Base-by-base conservation (phyloP, 2,329 filamentous ascomycete species). In the Ceratocystis huliohia region DNA sequence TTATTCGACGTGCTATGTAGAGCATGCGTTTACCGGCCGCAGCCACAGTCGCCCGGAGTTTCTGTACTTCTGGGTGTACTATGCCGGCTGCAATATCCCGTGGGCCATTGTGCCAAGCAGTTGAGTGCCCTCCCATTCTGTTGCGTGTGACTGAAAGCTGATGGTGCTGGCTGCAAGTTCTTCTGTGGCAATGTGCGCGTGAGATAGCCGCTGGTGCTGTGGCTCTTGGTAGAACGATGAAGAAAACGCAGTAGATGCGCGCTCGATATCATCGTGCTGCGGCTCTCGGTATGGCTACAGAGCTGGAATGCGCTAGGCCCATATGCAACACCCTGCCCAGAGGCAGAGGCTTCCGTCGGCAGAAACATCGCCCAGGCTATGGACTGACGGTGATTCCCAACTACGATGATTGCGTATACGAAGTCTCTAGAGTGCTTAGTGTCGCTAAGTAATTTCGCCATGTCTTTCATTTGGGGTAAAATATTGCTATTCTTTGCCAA, bases 11-110 rank as follows among this genome's bases (percentile, higher is more conserved):
- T 82, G 80, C 72, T 75, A 79, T 65, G 76, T 77, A 62, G 82
- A 84, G 68, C 73, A 77, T 66, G 74, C 74, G 44, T 74, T 78
- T 68, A 74, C 73, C 15, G 81, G 79, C 2, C 73, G 77, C 25
- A 76, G 75, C 22, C 81, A 84, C 71, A 84, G 81, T 70, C 78
- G 84, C 28, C 84, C 84, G 1, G 84, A 87, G 73, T 74, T 77
- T 25, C 72, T 82, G 37, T 87, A 87, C 70, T 85, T 82, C 70
- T 87, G 84, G 84, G 75, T 82, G 20, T 87, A 87, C 70, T 87
- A 84, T 68, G 75, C 83, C 4, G 81, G 80, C 1, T 81, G 85
- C 72, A 87, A 87, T 71, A 72, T 79, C 17, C 82, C 84, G 0
- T 87, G 84, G 84, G 66, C 61, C 3, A 28, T 63, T 22, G 37